Evolutionary conservation across 108 stramenopile genomes (phyloP), one percentile per base, ranked within the genome.

Genomic region (Nannochloropsis salina): DNA sequence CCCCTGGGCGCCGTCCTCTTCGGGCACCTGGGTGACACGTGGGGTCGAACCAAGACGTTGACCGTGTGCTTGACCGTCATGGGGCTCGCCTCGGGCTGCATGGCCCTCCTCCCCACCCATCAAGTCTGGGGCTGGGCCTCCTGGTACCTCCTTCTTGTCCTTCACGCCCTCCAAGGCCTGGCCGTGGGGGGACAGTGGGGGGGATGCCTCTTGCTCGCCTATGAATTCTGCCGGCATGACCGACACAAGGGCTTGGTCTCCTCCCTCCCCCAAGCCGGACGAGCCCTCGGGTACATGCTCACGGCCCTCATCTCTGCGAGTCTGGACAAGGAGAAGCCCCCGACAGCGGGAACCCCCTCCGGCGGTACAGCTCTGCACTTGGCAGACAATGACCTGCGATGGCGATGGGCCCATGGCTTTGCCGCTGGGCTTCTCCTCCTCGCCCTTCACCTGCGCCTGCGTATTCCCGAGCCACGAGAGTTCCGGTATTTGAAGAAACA

Each of bases 401-500:
- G 61, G 61, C 61, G 61, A 15, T n/a, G 15, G 61, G 61, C 61
- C 15, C 61, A 74, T 74, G 61, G 20, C 20, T n/a, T 74, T 74
- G 61, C 61, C 61, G n/a, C n/a, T n/a, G 61, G 61, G 20, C 61
- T 74, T n/a, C 61, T 74, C 61, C 61, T 74, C 61, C 61, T 74
- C 61, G 61, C 61, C 61, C 61, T 74, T n/a, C 61, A 74, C 8
- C 61, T 74, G 2, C 61, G 61, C 61, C 3, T 74, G 20, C 61
- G 61, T n/a, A 6, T 74, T n/a, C 61, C 61, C 61, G 61, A 74
- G n/a, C 8, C 61, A 74, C 61, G 20, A n/a, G 61, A 74, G n/a
- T 74, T 74, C 61, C 61, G 1, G 20, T 74, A n/a, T 0, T 74
- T 74, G n/a, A 15, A 74, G n/a, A 74, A 74, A 8, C 61, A 74